Evolutionary conservation across 805 yeast genomes (phyloP), one percentile per base, ranked within the genome.

Genomic region (Candida vaughaniae): DNA sequence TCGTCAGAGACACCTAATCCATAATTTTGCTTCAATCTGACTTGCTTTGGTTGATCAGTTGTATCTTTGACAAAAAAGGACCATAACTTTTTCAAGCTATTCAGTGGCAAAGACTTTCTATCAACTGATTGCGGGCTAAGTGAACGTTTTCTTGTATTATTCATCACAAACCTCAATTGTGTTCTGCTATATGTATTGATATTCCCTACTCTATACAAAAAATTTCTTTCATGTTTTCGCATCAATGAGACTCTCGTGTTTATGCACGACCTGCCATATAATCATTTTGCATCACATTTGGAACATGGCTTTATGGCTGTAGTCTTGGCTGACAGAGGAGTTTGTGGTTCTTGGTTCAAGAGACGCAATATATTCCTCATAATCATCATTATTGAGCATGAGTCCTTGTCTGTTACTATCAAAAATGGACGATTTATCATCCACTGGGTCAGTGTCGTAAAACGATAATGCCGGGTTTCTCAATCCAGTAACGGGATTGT

Each of bases 391-490:
- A 43, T 64, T 66, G 31, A 66, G 50, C 17, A 45, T 48, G 30
- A 66, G 55, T 0, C 62, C 60, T 18, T 59, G 60, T 9, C 54
- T 53, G n/a, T 53, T 40, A 3, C 45, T 54, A 29, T 56, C 69
- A 42, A 65, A 64, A 3, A 60, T 50, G 38, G 61, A 66, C 11
- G 39, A 26, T 17, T 31, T 36, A 31, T 39, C 45, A 26, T 45
- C 48, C 4, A 29, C 8, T 8, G 37, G 36, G 3, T 55, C 60
- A 7, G 43, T 39, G 31, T 66, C 71, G 44, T 68, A 67, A 47
- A 60, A 68, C 5, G 65, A 58, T 25, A 61, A 51, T 0, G 74
- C 74, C 0, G 74, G 74, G 43, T 68, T 68, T 35, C 53, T 58
- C 14, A 66, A 48, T 1, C 71, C 71, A 1, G 66, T 62, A 12